Evolutionary conservation across 2,329 filamentous ascomycete genomes (phyloP).

Genomic region (Hortaea sp.): DNA sequence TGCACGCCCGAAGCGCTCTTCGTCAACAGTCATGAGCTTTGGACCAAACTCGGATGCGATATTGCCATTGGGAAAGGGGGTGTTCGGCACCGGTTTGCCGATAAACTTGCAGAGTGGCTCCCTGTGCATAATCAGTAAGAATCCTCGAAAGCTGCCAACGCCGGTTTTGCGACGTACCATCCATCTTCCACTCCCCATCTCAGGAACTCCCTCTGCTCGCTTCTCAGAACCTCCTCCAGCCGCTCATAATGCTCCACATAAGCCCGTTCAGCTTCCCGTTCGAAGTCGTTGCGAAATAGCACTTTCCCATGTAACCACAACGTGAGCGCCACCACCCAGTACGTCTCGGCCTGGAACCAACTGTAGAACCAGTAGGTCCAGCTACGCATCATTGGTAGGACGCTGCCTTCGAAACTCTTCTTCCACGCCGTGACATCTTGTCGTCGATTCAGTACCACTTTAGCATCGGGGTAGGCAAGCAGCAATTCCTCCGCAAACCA

Average conservation of each 20-base stretch:
- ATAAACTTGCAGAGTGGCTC: slow-evolving; percentile 9
- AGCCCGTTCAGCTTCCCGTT: background rate
- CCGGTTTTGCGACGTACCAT: background rate
- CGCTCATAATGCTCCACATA: slow-evolving; percentile 3
- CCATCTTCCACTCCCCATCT: slow-evolving; percentile 1
- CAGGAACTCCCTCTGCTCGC: slow-evolving; percentile 9
- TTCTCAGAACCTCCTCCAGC: background rate
- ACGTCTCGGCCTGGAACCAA: background rate
- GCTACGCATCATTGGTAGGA: background rate
- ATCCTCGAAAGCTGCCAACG: slow-evolving; percentile 2
- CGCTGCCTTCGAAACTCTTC: background rate
- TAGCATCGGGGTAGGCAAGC: slow-evolving; percentile 11
- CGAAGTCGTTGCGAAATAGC: background rate
- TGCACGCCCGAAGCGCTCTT: background rate
- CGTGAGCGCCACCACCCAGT: background rate
- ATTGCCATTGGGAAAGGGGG: background rate
- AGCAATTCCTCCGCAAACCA: slow-evolving; percentile 9
- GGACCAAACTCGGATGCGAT: background rate
- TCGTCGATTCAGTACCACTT: slow-evolving; percentile 8
- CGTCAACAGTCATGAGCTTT: background rate
- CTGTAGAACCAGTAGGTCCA: background rate
- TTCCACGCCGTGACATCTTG: background rate
- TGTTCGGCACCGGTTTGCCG: slow-evolving; percentile 2
- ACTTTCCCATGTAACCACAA: background rate
- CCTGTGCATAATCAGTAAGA: slow-evolving; percentile 1